These are phyloP conservation scores for Rhododendron vialii DNA, from an alignment of 148 eudicot species.

Conservation along the genomic window DNA sequence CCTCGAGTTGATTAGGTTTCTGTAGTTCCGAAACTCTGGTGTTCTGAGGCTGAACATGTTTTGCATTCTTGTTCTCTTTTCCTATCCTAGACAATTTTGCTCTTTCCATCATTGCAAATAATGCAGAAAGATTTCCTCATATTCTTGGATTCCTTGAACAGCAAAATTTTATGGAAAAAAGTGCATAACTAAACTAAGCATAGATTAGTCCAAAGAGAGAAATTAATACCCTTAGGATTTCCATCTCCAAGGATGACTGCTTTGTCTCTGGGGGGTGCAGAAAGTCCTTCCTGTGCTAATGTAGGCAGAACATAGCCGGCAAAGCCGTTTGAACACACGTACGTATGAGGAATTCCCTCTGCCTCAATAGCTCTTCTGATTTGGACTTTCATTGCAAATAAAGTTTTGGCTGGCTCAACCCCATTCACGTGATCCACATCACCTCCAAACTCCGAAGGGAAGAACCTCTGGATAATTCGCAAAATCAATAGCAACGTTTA, in stretches of 20 bases:
- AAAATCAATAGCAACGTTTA: background rate
- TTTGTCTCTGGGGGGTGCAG: constrained; percentile 48
- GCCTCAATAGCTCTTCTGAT: constrained; percentile 57
- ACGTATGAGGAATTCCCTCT: constrained; percentile 55
- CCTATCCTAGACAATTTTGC: background rate
- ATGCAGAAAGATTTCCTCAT: background rate
- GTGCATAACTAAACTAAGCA: background rate
- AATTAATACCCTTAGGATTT: constrained; percentile 38
- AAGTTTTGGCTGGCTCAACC: constrained; percentile 47
- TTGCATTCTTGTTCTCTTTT: background rate
- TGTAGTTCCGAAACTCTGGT: background rate
- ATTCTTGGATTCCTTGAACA: background rate
- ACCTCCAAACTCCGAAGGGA: constrained; percentile 58
- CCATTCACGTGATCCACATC: constrained; percentile 43
- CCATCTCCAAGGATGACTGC: constrained; percentile 48
- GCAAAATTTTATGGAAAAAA: background rate
- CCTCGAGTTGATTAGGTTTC: background rate
- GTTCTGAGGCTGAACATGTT: background rate
- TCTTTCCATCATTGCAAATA: background rate
- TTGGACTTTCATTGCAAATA: constrained; percentile 28
- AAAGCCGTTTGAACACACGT: constrained; percentile 36
- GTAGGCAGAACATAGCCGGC: constrained; percentile 42
- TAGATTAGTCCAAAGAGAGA: background rate
- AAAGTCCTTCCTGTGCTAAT: constrained; percentile 39
- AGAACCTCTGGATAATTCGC: constrained; percentile 40